Evolutionary conservation across 306 rosid species (phyloP).

Genomic region (Rubus idaeus): DNA sequence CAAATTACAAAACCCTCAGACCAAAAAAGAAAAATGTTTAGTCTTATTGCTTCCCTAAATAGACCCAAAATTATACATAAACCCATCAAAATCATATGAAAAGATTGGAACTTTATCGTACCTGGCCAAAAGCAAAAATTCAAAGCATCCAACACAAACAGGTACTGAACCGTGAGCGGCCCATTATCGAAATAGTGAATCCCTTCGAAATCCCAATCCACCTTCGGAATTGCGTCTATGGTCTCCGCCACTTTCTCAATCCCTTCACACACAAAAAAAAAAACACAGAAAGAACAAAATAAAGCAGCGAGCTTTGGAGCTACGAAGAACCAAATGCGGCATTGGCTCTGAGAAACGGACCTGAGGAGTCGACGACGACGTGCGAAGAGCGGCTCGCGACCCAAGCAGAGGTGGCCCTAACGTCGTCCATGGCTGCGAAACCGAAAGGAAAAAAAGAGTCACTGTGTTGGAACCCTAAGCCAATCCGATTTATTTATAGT

Average conservation of each 20-base stretch:
- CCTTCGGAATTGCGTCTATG: conserved; percentile 74
- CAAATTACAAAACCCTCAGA: background rate
- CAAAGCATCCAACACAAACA: conserved; percentile 81
- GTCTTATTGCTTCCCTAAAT: background rate
- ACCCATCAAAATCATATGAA: background rate
- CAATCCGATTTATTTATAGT: background rate
- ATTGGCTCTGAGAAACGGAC: conserved; percentile 30
- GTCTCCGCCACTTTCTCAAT: conserved; percentile 74
- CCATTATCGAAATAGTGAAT: conserved; percentile 94
- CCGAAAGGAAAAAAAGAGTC: background rate
- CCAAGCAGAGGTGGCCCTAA: conserved; percentile 89
- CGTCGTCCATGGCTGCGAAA: conserved; percentile 70
- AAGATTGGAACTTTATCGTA: conserved; percentile 19
- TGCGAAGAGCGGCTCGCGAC: conserved; percentile 81
- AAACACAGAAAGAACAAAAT: background rate
- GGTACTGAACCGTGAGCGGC: conserved; percentile 89
- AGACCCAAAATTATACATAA: too few species aligned
- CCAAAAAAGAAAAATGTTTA: background rate
- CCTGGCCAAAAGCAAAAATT: conserved; percentile 99
- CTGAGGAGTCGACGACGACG: conserved; percentile 75
- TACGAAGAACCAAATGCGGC: background rate
- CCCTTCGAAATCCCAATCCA: conserved; percentile 97
- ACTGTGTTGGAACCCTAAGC: background rate
- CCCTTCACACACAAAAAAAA: conserved; percentile 39
- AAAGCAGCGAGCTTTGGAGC: background rate